Base-by-base conservation (phyloP, 768 basidiomycete genomes). In the Phaeolepiota aurea region DNA sequence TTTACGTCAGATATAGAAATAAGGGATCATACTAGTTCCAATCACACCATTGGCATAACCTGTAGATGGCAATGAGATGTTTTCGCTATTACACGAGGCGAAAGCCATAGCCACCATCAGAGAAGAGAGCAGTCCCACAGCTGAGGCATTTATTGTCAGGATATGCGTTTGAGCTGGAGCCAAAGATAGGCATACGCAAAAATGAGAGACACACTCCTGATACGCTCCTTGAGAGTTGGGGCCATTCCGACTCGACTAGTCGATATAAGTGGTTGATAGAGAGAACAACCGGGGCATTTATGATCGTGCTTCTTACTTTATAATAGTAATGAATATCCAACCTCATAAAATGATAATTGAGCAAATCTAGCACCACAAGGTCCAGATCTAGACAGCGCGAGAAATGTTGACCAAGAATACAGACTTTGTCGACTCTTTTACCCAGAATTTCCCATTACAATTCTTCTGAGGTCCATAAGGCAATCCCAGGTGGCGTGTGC, bases 51-150 rank as follows among this genome's bases (percentile, higher is more conserved):
- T 88, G 16, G 86, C 81, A 55, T 88, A 90, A 20, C 86, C 85
- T 87, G 43, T 38, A 36, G 36, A 41, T 36, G 28, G 38, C 18
- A 31, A 37, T 34, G 32, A 16, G 37, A 41, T 37, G n/a, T n/a
- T n/a, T n/a, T n/a, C n/a, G n/a, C n/a, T n/a, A n/a, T n/a, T n/a
- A 42, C 25, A 35, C 7, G 18, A 14, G 10, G 41, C 5, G 7
- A 22, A 37, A 43, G 20, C 33, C 9, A 7, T 10, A 25, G 49
- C 19, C 60, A 83, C 87, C 87, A 57, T 91, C 87, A 19, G 87
- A 88, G 63, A 91, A 89, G 33, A 90, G 66, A 32, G 88, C 87
- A 2, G 88, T 91, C 54, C 87, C 87, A 56, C 87, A 89, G 12
- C 86, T 87, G 47, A 38, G 39, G 38, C 33, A 22, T 38, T 31